Evolutionary conservation across 208 protist species (phyloP).

Genomic region (Leishmania aethiopica): DNA sequence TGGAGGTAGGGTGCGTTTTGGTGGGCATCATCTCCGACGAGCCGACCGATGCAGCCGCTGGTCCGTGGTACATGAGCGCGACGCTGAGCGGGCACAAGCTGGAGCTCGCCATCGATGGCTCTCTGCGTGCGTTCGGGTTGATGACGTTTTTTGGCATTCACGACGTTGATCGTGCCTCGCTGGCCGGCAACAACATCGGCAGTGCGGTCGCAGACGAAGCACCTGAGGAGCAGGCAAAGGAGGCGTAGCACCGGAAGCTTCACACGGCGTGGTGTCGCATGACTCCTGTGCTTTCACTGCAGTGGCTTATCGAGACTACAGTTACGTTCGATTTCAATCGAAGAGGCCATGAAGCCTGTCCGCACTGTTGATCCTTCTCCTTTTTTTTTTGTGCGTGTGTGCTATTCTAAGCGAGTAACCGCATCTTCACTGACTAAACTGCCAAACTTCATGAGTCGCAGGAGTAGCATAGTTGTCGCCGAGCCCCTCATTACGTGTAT

Average conservation of each 20-base stretch:
- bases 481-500: not conserved
- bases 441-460: not conserved
- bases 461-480: not conserved
- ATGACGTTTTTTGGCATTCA: constrained; percentile 71
- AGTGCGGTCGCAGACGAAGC: not conserved
- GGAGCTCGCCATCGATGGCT: constrained; percentile 82
- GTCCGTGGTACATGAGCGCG: constrained; percentile 81
- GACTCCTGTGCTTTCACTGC: not conserved
- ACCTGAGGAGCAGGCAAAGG: constrained; percentile 12
- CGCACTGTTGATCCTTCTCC: not conserved
- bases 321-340: not conserved
- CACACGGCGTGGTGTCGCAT: not conserved
- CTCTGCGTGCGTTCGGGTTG: constrained; percentile 77
- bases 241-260: not conserved
- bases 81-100: constrained; percentile 82
- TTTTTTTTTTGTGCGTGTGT: not conserved
- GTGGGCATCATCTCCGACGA: constrained; percentile 46
- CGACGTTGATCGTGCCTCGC: constrained; percentile 17
- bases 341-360: not conserved
- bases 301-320: not conserved
- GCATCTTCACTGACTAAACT: not conserved
- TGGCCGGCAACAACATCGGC: not conserved
- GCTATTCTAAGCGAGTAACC: not conserved
- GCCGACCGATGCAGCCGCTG: constrained; percentile 14
- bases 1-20: constrained; percentile 71